Conservation (phyloP, 1,284 basidiomycete species). For the Sanghuangporus weigelae region DNA sequence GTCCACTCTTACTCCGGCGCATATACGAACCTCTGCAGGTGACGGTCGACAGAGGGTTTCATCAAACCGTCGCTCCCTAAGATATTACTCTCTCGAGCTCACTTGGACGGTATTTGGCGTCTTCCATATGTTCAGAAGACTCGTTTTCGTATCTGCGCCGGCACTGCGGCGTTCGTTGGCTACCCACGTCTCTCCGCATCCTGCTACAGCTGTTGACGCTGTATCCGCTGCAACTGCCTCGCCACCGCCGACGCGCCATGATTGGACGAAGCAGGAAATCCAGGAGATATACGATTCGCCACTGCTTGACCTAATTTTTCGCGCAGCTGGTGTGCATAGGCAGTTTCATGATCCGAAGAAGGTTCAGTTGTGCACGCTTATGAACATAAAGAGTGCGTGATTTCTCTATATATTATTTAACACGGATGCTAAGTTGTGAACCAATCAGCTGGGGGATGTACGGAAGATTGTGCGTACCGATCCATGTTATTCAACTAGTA, state of each 20-base stretch:
- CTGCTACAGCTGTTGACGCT: slow-evolving; percentile 24
- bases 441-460: slow-evolving; percentile 81
- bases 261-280: slow-evolving; percentile 70
- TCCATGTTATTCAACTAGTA: neutral
- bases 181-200: slow-evolving; percentile 44
- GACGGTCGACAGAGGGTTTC: neutral
- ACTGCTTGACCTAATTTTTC: slow-evolving; percentile 82
- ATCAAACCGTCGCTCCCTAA: neutral
- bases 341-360: slow-evolving; percentile 83
- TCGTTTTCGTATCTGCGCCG: neutral
- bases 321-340: slow-evolving; percentile 80
- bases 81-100: neutral
- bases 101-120: neutral
- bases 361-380: slow-evolving; percentile 94
- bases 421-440: neutral
- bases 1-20: slow-evolving; percentile 2
- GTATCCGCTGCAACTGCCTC: slow-evolving; percentile 19
- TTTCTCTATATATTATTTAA: slow-evolving; percentile 15
- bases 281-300: slow-evolving; percentile 75
- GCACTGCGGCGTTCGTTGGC: slow-evolving; percentile 45
- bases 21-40: neutral
- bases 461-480: slow-evolving; percentile 80
- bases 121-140: slow-evolving; percentile 7
- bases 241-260: slow-evolving; percentile 33
- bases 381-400: slow-evolving; percentile 97